Percentiles rank a stretch among this genome's conserved stretches.
These are phyloP conservation scores for Posidonia australis DNA, from an alignment of 106 monocot genomes.

Conservation along the genomic window DNA sequence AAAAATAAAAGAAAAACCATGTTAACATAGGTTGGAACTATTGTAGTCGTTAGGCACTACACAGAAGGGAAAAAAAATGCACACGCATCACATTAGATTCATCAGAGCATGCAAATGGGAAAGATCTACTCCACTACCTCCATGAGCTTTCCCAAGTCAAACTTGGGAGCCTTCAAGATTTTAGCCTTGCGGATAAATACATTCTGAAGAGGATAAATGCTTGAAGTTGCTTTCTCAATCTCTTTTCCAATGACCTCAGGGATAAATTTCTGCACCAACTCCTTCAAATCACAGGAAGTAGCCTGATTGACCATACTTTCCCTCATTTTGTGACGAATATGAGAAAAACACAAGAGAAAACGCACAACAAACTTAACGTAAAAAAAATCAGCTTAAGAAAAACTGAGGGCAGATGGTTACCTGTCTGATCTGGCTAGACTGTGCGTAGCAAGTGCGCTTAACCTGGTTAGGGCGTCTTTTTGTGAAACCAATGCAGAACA, in stretches of 20 bases:
- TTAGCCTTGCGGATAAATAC: constrained; percentile 27
- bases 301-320: constrained; percentile 20
- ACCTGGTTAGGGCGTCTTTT: constrained; percentile 86
- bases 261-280: constrained; percentile 17
- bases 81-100: no score
- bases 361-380: not conserved
- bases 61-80: no score
- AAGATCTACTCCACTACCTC: constrained; percentile 14
- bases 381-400: not conserved
- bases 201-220: constrained; percentile 27
- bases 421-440: constrained; percentile 82
- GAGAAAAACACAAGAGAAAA: not conserved
- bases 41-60: no score
- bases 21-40: no score
- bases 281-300: constrained; percentile 17
- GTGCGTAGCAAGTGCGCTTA: constrained; percentile 87
- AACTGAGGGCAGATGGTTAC: constrained; percentile 5
- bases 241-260: constrained; percentile 22
- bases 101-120: no score
- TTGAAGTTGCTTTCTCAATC: constrained; percentile 26
- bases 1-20: no score
- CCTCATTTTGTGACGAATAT: constrained; percentile 19
- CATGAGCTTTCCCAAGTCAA: constrained; percentile 25
- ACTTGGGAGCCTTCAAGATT: constrained; percentile 26
- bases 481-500: constrained; percentile 93